These are phyloP conservation scores for Xylaria palmicola DNA, from an alignment of 495 filamentous ascomycete species.

Conservation along the genomic window DNA sequence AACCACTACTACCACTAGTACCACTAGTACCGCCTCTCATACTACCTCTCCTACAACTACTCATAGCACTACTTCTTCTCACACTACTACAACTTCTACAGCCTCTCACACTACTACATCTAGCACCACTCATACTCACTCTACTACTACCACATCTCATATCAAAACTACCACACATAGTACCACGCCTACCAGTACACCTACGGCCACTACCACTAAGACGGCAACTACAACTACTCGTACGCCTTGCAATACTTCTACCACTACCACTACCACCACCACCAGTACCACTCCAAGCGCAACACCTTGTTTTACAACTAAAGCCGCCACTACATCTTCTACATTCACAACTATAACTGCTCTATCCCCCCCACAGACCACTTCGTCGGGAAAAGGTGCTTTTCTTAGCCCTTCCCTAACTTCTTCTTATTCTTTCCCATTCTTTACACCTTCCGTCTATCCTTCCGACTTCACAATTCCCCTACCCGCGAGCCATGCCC, in stretches of 20 bases:
- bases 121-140: not conserved
- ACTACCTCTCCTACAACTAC: not conserved
- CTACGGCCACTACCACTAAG: not conserved
- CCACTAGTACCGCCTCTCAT: not conserved
- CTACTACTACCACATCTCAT: not conserved
- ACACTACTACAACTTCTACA: not conserved
- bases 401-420: no score
- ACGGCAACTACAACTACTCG: not conserved
- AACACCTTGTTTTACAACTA: not conserved
- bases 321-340: not conserved
- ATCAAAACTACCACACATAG: not conserved
- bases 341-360: not conserved
- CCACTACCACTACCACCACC: not conserved
- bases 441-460: no score
- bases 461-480: no score
- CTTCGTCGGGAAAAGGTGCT: no score
- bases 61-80: not conserved
- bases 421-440: no score
- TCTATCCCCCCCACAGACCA: no score
- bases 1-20: not conserved
- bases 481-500: no score
- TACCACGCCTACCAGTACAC: not conserved
- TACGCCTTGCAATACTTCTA: not conserved
- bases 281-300: not conserved
- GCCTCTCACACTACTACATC: not conserved